Evolutionary conservation across 805 yeast genomes (phyloP).

Genomic region (Barnettozyma populi): DNA sequence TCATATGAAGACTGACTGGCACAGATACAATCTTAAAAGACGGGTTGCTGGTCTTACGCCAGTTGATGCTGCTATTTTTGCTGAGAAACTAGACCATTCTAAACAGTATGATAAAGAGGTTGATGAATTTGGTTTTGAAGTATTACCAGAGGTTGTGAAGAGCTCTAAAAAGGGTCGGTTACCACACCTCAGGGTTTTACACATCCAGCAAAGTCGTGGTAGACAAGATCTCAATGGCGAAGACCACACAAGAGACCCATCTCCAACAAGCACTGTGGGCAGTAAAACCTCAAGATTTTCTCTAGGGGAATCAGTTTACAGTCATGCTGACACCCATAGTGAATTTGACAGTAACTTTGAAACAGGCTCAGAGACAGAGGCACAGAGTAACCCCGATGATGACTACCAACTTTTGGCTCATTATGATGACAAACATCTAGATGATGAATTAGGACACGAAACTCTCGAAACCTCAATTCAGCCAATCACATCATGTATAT

Average conservation of each 20-base stretch:
- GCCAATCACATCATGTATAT: conserved; percentile 48
- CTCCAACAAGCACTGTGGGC: conserved; percentile 50
- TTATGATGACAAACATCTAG: conserved; percentile 21
- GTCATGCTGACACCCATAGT: conserved; percentile 29
- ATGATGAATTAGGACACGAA: conserved; percentile 15
- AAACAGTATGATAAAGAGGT: conserved; percentile 28
- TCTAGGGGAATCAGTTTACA: conserved; percentile 39
- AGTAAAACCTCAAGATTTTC: conserved; percentile 55
- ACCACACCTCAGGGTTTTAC: conserved; percentile 13
- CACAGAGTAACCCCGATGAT: conserved; percentile 33
- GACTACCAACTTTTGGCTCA: conserved; percentile 22
- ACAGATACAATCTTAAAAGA: conserved; percentile 89
- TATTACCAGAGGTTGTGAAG: conserved; percentile 23
- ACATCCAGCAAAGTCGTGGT: conserved; percentile 24
- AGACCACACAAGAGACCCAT: conserved; percentile 30
- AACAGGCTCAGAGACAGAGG: conserved; percentile 46
- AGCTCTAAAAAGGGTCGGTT: not conserved
- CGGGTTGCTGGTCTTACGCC: conserved; percentile 82
- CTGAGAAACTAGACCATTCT: conserved; percentile 33
- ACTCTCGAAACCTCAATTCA: conserved; percentile 28
- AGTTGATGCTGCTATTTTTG: conserved; percentile 49
- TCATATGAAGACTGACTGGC: conserved; percentile 99
- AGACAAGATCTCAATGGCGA: conserved; percentile 14
- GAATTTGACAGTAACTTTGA: conserved; percentile 34
- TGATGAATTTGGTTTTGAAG: conserved; percentile 36